Evolutionary conservation across 2,329 filamentous ascomycete genomes (phyloP), one percentile per base, ranked within the genome.

Genomic region (Claviceps humidiphila): DNA sequence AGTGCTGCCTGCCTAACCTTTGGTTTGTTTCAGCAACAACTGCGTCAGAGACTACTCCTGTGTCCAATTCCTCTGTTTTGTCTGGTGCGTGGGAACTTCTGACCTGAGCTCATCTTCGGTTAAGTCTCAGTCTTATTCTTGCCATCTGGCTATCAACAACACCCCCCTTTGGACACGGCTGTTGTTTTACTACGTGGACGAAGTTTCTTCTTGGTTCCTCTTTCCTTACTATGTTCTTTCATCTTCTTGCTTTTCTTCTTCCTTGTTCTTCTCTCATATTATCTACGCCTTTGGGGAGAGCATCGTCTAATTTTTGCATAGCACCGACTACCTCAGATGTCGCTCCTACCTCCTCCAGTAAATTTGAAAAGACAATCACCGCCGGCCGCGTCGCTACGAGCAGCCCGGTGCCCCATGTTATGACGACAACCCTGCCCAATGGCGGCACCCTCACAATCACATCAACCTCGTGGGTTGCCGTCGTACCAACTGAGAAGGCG

Each of bases 401-500:
- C 13, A 71, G 59, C 55, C 56, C 65, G 34, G 60, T 74, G 52
- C 55, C 64, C 6, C 60, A 67, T 24, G 74, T 71, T 0, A 63
- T 64, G 54, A 78, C 74, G n/a, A 72, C 71, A 6, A 75, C 74
- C 6, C 61, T 70, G 39, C 58, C 64, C 13, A 63, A 74, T 48
- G 75, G 75, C 26, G 69, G 66, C 37, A 64, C 72, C 51, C 69
- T 69, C 3, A 67, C 71, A 13, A 63, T 76, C 48, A 77, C 74
- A 11, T 68, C 68, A n/a, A 77, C 74, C 1, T 74, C 73, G 0
- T 74, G 66, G 59, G 74, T 77, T 2, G 69, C 66, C 22, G 70
- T 73, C 41, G 65, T 69, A 11, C 69, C 72, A 1, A 64, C 67
- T 1, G 57, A 61, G 22, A 56, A 62, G 34, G 51, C 64, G 9